phyloP scores from a whole-genome alignment of 2,329 filamentous ascomycete species.

The Coniochaeta sp. region DNA sequence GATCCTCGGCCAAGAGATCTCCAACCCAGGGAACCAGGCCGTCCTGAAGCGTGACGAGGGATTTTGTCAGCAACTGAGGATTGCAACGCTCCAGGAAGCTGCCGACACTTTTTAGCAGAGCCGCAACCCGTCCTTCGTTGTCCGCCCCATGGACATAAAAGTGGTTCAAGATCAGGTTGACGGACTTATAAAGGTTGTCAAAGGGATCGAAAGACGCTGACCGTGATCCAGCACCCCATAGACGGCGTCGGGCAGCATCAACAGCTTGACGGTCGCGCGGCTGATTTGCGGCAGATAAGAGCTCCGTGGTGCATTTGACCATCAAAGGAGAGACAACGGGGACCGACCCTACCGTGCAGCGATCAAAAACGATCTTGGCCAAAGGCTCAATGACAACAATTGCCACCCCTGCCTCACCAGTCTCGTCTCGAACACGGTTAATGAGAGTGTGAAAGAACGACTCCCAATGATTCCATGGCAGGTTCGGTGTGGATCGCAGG shows the following conservation, averaged over 20 bases:
- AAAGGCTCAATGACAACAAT: conserved; percentile 65
- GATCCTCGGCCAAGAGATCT: conserved; percentile 38
- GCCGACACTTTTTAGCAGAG: conserved; percentile 43
- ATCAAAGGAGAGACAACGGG: conserved; percentile 15
- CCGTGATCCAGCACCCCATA: conserved; percentile 49
- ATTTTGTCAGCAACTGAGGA: conserved; percentile 40
- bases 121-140: conserved; percentile 21
- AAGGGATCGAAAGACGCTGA: conserved; percentile 51
- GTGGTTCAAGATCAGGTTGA: conserved; percentile 41
- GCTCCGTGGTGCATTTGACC: conserved; percentile 28
- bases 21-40: conserved; percentile 57
- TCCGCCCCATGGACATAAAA: conserved; percentile 32
- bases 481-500: conserved; percentile 37
- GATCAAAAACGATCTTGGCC: conserved; percentile 44
- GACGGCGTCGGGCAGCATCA: conserved; percentile 54
- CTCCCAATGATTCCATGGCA: conserved; percentile 40
- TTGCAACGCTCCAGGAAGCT: conserved; percentile 44
- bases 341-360: conserved; percentile 13
- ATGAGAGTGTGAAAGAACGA: conserved; percentile 50
- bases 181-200: conserved; percentile 56
- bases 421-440: conserved; percentile 50
- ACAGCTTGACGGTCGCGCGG: conserved; percentile 55
- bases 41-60: conserved; percentile 53
- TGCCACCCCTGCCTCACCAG: conserved; percentile 59
- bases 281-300: conserved; percentile 41